A percentile compares a stretch with the other conserved stretches of the same genome.
Conservation (phyloP, 306 rosid species). For the Trifolium pratense region DNA sequence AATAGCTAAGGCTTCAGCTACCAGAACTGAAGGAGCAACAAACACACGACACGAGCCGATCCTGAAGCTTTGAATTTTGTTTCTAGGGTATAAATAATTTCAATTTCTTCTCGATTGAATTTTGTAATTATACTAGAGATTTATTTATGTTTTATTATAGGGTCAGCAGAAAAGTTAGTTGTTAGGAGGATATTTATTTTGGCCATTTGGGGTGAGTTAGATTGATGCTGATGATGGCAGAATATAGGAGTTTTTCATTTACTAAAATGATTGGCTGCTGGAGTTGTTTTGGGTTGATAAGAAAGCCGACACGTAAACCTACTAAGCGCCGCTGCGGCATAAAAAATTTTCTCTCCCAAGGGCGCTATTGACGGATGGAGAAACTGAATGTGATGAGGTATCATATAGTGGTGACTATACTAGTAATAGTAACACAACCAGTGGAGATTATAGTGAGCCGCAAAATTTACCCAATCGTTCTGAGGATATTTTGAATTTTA, state of each 20-base stretch:
- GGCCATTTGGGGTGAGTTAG: conserved; percentile 41
- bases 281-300: conserved; percentile 79
- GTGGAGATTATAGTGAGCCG: conserved; percentile 78
- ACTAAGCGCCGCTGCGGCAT: conserved; percentile 37
- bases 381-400: conserved; percentile 66
- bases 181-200: conserved; percentile 50
- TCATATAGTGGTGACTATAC: conserved; percentile 66
- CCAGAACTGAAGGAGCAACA: too few relatives aligned
- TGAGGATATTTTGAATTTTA: conserved; percentile 73
- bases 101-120: too few relatives aligned
- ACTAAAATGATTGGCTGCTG: conserved; percentile 83
- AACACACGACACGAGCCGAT: too few relatives aligned
- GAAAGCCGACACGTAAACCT: conserved; percentile 47
- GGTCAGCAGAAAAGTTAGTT: conserved; percentile 45
- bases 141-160: conserved; percentile 40
- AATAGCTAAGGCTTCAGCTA: too few relatives aligned
- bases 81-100: too few relatives aligned
- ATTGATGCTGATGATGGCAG: conserved; percentile 38
- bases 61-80: too few relatives aligned
- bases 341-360: conserved; percentile 60
- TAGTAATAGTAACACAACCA: conserved; percentile 50
- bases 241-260: conserved; percentile 55
- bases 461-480: conserved; percentile 72
- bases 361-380: conserved; percentile 63
- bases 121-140: too few relatives aligned